These are phyloP conservation scores for Boletus edulis DNA, from an alignment of 768 basidiomycete genomes.

Conservation along the genomic window DNA sequence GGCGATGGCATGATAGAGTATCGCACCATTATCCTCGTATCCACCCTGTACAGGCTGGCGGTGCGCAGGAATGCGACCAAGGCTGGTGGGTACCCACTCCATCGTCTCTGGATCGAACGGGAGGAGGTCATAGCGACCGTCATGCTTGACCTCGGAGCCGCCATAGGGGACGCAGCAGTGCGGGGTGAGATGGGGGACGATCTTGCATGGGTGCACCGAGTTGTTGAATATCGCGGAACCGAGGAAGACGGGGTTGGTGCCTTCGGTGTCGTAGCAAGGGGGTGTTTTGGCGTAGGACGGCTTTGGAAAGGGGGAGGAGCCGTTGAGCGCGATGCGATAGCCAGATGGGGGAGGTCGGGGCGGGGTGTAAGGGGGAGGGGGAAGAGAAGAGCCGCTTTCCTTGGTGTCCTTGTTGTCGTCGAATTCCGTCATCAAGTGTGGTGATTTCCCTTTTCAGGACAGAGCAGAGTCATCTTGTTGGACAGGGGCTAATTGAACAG, in stretches of 20 bases:
- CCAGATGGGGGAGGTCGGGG: conserved; percentile 56
- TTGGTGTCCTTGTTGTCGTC: conserved; percentile 10
- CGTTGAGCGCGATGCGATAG: conserved; percentile 55
- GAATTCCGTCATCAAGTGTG: conserved; percentile 2
- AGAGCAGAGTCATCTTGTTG: too few species aligned
- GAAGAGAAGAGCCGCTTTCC: neutral
- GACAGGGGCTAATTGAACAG: too few species aligned
- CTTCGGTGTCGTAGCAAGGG: conserved; percentile 56
- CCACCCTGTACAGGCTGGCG: conserved; percentile 67
- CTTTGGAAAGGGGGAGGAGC: conserved; percentile 39
- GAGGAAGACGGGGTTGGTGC: conserved; percentile 56
- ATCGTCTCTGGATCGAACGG: conserved; percentile 65
- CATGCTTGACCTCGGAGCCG: conserved; percentile 56
- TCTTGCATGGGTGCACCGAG: conserved; percentile 83
- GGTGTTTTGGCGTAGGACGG: conserved; percentile 44
- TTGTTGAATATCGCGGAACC: conserved; percentile 67
- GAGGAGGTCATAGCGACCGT: conserved; percentile 71
- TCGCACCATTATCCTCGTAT: conserved; percentile 65
- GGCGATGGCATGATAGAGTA: conserved; percentile 68
- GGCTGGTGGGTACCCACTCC: conserved; percentile 68
- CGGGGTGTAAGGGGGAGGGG: conserved; percentile 20
- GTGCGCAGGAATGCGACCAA: conserved; percentile 58
- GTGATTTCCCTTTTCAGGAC: too few species aligned
- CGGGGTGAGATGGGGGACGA: conserved; percentile 55
- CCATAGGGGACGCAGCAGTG: conserved; percentile 60